Conservation (phyloP, 2,329 filamentous ascomycete species). For the Camptophora hylomeconis region DNA sequence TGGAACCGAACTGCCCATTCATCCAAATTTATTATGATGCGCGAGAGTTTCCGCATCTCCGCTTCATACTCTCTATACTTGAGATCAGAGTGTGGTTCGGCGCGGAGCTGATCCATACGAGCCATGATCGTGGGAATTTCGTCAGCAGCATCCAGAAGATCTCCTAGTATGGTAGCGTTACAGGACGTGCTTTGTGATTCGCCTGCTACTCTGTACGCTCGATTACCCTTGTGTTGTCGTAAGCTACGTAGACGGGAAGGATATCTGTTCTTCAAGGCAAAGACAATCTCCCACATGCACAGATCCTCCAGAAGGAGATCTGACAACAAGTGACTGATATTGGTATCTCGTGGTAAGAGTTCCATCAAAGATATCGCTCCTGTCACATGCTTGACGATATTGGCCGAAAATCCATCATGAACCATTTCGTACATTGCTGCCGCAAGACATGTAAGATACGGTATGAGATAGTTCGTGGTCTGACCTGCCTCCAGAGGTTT, state of each 20-base stretch:
- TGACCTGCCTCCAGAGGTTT: conserved; percentile 1
- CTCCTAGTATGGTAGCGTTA: no score
- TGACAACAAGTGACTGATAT: no score
- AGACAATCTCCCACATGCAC: conserved; percentile 5
- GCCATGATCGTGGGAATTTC: conserved; percentile 2
- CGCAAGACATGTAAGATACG: conserved; percentile 7
- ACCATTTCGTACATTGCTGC: conserved; percentile 8
- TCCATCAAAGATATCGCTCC: conserved; percentile 3
- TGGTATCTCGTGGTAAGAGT: no score
- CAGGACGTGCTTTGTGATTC: no score
- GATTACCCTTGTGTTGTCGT: not conserved
- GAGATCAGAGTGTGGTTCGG: no score
- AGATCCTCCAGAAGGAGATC: conserved; percentile 6
- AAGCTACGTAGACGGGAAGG: not conserved
- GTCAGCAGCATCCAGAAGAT: conserved; percentile 2
- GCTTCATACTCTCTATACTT: no score
- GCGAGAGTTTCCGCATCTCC: not conserved
- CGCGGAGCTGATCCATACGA: conserved; percentile 1
- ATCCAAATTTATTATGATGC: not conserved
- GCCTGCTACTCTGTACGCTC: not conserved
- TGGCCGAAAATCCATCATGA: conserved; percentile 2
- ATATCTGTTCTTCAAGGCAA: conserved; percentile 1
- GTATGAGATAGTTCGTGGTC: conserved; percentile 1
- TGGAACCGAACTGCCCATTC: not conserved
- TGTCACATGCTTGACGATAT: conserved; percentile 5